Percentiles rank a stretch among this genome's conserved stretches.
These are phyloP conservation scores for Puya raimondii DNA, from an alignment of 176 grass and related monocot species.

Conservation along the genomic window DNA sequence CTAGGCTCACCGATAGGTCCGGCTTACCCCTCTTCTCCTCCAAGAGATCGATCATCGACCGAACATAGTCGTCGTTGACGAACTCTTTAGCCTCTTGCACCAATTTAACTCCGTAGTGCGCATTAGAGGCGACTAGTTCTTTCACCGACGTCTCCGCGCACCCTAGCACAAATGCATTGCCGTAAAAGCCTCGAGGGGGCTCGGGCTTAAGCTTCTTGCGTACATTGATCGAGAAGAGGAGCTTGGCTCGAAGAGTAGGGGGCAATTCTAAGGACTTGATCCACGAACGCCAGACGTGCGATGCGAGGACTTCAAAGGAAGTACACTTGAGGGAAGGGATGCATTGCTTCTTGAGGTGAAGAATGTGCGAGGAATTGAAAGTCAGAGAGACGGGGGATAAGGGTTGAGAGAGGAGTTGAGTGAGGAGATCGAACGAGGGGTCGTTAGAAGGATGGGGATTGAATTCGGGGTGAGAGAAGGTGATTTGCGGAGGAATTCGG, in stretches of 20 bases:
- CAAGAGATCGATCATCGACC: slow-evolving; percentile 78
- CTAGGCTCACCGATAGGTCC: slow-evolving; percentile 63
- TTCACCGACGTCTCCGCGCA: slow-evolving; percentile 62
- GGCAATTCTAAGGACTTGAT: slow-evolving; percentile 51
- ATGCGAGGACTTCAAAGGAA: slow-evolving; percentile 79
- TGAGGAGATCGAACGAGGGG: slow-evolving; percentile 19
- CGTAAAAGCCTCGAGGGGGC: slow-evolving; percentile 68
- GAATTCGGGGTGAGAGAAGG: slow-evolving; percentile 77
- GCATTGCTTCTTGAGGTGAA: slow-evolving; percentile 53
- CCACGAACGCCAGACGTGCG: slow-evolving; percentile 84
- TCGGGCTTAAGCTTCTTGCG: slow-evolving; percentile 47
- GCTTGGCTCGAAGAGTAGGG: slow-evolving; percentile 47
- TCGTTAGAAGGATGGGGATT: neutral
- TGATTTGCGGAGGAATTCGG: slow-evolving; percentile 43
- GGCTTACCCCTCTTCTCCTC: slow-evolving; percentile 45
- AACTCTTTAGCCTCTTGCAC: slow-evolving; percentile 70
- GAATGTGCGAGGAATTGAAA: slow-evolving; percentile 56
- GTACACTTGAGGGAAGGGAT: slow-evolving; percentile 63
- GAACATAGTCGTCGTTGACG: slow-evolving; percentile 46
- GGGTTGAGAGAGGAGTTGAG: slow-evolving; percentile 38
- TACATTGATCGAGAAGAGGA: slow-evolving; percentile 81
- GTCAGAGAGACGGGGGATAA: slow-evolving; percentile 52
- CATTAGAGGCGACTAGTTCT: slow-evolving; percentile 17
- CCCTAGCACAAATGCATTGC: slow-evolving; percentile 87
- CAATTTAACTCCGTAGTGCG: slow-evolving; percentile 30